Base-by-base conservation (phyloP, 164 flowering plant species). In the Stephania yunnanensis region DNA sequence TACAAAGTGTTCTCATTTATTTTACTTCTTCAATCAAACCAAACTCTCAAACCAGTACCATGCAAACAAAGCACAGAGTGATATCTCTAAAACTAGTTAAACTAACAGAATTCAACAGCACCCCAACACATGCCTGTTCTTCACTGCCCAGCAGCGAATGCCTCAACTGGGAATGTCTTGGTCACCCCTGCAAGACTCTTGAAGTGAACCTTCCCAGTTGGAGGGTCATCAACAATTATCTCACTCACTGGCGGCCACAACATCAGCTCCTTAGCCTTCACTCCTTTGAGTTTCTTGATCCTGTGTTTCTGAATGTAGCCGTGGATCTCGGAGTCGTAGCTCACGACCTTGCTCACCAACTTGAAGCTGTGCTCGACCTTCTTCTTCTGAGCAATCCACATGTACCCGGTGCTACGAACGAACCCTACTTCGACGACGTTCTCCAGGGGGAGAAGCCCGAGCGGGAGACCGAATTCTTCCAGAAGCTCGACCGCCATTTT, bases 251-350 rank as follows among this genome's bases (percentile, higher is more conserved):
- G 80, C 5, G 80, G 78, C 85, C 83, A 83, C 44, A 83, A 4
- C 70, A 83, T 44, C 75, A 83, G 73, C 78, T 83, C 85, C 80
- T 74, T 83, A n/a, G 82, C 85, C 83, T 81, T 83, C 70, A 83
- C 83, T 11, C 85, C 83, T 52, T 76, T 83, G 19, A 83, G 83
- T 75, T 83, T 83, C 79, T 72, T 83, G 46, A 83, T 83, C 67
- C 74, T 6, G 30, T 74, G 73, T 58, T 78, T 76, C 30, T 77
- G 75, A 17, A 83, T 72, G 17, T 61, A 72, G 2, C 81, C 85
- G 7, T 64, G 42, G 3, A 84, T 82, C 17, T 84, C 77, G 1
- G 70, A 48, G 68, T 76, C 80, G 50, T 80, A 84, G 22, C 81
- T 76, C 72, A 82, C 86, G 15, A 75, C 75, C 71, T 82, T 82